phyloP scores from a whole-genome alignment of 1,284 basidiomycete genomes.

The Pulveroboletus sp. region DNA sequence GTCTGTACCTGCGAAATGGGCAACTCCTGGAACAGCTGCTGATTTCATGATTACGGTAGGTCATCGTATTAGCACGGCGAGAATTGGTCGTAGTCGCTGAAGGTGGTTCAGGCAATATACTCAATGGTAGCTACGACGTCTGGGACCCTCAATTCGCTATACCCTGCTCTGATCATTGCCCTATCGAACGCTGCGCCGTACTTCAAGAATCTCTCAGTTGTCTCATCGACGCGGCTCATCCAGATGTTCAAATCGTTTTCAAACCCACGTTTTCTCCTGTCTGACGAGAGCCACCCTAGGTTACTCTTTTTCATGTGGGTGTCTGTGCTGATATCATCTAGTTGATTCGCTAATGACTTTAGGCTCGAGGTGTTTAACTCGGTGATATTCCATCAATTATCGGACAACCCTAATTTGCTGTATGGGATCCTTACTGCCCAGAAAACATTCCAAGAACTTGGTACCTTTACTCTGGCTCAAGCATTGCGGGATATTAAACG shows the following conservation, averaged over 20 bases:
- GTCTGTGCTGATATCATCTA: background rate
- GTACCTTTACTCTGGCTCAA: constrained; percentile 81
- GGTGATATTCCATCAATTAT: constrained; percentile 68
- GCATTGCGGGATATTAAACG: constrained; percentile 85
- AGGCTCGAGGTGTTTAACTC: constrained; percentile 92
- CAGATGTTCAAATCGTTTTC: constrained; percentile 91
- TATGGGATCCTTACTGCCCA: constrained; percentile 85
- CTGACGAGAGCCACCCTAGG: constrained; percentile 92
- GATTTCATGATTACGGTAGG: constrained; percentile 88
- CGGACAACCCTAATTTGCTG: constrained; percentile 84
- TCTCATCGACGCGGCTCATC: constrained; percentile 79
- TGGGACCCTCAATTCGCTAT: constrained; percentile 78
- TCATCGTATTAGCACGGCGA: constrained; percentile 5
- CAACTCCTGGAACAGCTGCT: constrained; percentile 68
- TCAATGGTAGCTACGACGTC: constrained; percentile 87
- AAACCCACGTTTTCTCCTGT: constrained; percentile 84
- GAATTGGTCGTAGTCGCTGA: constrained; percentile 8
- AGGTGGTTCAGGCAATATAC: constrained; percentile 70
- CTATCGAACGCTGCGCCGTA: constrained; percentile 87
- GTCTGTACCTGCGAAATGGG: constrained; percentile 74
- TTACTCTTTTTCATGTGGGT: constrained; percentile 85
- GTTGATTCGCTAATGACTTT: constrained; percentile 9
- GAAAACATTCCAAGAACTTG: constrained; percentile 82
- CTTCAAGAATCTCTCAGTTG: constrained; percentile 79
- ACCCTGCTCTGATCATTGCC: constrained; percentile 88